Conservation (phyloP, 164 flowering plant species). For the Nymphaea colorata region DNA sequence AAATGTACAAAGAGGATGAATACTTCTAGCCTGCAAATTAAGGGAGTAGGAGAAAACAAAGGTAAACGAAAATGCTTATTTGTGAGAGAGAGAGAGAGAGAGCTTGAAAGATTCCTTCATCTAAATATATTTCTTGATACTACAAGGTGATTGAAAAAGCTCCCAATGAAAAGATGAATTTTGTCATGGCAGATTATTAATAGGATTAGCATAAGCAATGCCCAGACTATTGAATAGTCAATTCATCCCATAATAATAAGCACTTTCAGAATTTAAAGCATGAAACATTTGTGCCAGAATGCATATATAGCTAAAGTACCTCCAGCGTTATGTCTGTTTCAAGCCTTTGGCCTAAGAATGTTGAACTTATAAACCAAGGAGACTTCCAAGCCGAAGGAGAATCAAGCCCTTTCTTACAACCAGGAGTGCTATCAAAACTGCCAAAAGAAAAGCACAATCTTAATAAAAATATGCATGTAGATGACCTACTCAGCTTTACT, state of each 20-base stretch:
- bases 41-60: neutral
- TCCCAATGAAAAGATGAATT: no score
- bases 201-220: no score
- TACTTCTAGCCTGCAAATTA: no score
- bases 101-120: no score
- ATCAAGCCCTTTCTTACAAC: conserved; percentile 54
- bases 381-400: conserved; percentile 98
- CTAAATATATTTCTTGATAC: no score
- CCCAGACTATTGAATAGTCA: no score
- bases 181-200: no score
- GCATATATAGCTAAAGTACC: conserved; percentile 22
- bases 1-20: neutral
- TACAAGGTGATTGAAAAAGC: no score
- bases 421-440: conserved; percentile 72
- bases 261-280: neutral
- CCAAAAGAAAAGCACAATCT: conserved; percentile 4
- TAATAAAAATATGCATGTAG: neutral
- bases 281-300: neutral
- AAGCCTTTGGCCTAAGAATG: conserved; percentile 46
- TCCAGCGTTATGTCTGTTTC: conserved; percentile 72
- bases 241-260: no score
- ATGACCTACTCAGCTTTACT: neutral
- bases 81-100: no score
- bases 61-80: no score
- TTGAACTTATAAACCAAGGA: conserved; percentile 59